phyloP scores from a whole-genome alignment of 2,329 filamentous ascomycete species.

The Chalara sp. region DNA sequence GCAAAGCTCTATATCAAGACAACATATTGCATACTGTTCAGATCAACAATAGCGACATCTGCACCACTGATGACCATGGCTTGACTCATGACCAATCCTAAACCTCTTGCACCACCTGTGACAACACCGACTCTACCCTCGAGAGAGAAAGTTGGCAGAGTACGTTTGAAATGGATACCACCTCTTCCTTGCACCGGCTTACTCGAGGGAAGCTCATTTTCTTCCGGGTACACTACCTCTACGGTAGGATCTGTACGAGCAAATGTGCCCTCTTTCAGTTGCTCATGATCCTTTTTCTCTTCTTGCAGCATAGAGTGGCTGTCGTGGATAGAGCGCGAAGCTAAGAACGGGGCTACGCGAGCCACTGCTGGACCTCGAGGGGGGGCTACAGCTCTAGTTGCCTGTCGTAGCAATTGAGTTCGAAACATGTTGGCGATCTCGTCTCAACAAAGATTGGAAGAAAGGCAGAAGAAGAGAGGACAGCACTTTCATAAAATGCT shows the following conservation, averaged over 20 bases:
- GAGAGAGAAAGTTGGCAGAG: constrained; percentile 78
- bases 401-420: constrained; percentile 21
- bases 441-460: no score
- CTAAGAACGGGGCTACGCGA: constrained; percentile 6
- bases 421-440: constrained; percentile 19
- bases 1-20: constrained; percentile 1
- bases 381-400: constrained; percentile 17
- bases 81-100: constrained; percentile 90
- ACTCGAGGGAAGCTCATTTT: constrained; percentile 64
- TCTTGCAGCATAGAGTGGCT: constrained; percentile 14
- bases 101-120: constrained; percentile 81
- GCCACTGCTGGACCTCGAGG: constrained; percentile 9
- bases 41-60: constrained; percentile 84
- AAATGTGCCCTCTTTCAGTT: constrained; percentile 34
- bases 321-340: constrained; percentile 15
- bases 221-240: constrained; percentile 70
- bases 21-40: constrained; percentile 65
- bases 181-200: constrained; percentile 68
- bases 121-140: constrained; percentile 78
- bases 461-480: no score
- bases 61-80: constrained; percentile 83
- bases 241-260: constrained; percentile 77
- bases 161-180: constrained; percentile 77
- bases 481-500: no score
- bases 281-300: constrained; percentile 16